Conservation (phyloP, 768 basidiomycete genomes). For the Arthromyces matolae region DNA sequence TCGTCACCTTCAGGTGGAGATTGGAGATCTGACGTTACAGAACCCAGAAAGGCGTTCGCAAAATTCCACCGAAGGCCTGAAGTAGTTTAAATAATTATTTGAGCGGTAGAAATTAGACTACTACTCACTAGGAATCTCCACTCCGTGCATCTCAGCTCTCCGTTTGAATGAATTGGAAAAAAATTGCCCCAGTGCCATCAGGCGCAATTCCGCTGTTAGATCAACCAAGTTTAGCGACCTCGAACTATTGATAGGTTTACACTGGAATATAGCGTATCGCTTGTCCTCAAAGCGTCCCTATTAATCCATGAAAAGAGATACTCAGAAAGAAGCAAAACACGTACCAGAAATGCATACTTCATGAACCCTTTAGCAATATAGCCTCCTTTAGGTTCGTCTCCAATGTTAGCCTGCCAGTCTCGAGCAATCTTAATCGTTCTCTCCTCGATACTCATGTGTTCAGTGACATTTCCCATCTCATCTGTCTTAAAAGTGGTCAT, state of each 20-base stretch:
- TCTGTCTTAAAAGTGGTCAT: background rate
- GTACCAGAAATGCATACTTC: slow-evolving; percentile 14
- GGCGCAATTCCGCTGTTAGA: no score
- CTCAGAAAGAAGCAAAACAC: background rate
- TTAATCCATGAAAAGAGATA: background rate
- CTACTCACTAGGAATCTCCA: background rate
- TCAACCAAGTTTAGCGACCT: slow-evolving; percentile 2
- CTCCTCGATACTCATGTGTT: slow-evolving; percentile 7
- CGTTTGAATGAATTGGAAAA: background rate
- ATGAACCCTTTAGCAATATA: slow-evolving; percentile 11
- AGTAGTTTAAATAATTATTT: no score
- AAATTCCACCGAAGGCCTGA: slow-evolving; percentile 1
- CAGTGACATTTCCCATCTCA: background rate
- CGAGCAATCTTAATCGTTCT: slow-evolving; percentile 9
- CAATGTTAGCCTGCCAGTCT: slow-evolving; percentile 8
- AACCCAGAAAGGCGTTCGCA: background rate
- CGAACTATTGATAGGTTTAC: background rate
- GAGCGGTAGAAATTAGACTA: no score
- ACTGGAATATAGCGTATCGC: background rate
- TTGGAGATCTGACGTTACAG: background rate
- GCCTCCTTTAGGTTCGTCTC: no score
- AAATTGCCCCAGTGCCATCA: background rate
- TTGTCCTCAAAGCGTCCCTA: background rate
- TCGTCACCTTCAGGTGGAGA: background rate
- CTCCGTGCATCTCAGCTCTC: background rate